Evolutionary conservation across 1,139 yeast species (phyloP).

Genomic region (Magnusiomyces fungicola): DNA sequence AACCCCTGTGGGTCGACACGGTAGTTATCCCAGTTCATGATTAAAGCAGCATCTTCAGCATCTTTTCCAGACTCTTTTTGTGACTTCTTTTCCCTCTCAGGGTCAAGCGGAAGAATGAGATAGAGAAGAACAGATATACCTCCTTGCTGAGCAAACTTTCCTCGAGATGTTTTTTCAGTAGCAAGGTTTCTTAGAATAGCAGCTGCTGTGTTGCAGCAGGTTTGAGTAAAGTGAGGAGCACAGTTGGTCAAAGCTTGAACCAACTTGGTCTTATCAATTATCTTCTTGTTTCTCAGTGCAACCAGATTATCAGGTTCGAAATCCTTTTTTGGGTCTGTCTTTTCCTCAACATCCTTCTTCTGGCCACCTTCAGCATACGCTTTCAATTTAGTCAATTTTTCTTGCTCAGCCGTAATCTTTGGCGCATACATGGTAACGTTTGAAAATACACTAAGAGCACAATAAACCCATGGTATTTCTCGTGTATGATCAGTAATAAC

Average conservation of each 20-base stretch:
- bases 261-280: conserved; percentile 27
- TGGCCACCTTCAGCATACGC: conserved; percentile 23
- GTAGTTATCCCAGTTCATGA: conserved; percentile 7
- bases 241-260: conserved; percentile 22
- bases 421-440: conserved; percentile 32
- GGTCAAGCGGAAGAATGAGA: conserved; percentile 22
- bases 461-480: conserved; percentile 27
- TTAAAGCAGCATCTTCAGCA: neutral
- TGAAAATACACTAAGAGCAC: conserved; percentile 28
- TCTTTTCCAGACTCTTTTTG: neutral
- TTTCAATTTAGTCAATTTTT: conserved; percentile 27
- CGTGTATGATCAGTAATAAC: conserved; percentile 14
- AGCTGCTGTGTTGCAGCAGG: conserved; percentile 28
- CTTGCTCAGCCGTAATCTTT: conserved; percentile 29
- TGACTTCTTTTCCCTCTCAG: neutral
- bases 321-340: conserved; percentile 14
- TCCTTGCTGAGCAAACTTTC: conserved; percentile 32
- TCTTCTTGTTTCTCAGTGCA: conserved; percentile 22
- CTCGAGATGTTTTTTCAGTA: conserved; percentile 26
- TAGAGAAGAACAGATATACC: conserved; percentile 32
- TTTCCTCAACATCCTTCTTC: conserved; percentile 18
- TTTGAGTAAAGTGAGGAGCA: conserved; percentile 25
- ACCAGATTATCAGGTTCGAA: conserved; percentile 23
- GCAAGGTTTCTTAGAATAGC: conserved; percentile 30
- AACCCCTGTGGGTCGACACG: conserved; percentile 18